Base-by-base conservation (phyloP, 345 rosid genomes). In the Cardamine resedifolia region DNA sequence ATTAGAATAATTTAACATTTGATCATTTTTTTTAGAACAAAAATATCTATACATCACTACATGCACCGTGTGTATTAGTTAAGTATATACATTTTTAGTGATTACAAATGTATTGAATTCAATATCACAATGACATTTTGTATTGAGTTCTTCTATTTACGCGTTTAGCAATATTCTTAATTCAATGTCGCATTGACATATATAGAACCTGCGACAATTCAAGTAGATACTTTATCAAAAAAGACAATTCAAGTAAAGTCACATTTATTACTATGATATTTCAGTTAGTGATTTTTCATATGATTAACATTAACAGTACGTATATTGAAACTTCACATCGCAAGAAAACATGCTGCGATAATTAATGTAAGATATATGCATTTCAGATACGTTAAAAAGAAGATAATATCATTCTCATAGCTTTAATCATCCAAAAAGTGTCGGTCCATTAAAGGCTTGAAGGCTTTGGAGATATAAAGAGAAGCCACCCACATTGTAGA, bases 391-490 rank as follows among this genome's bases (percentile, higher is more conserved):
- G 74, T 55, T 76, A 44, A 68, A 75, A 62, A 48, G 69, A 68
- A 34, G 70, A 68, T 75, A 11, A 75, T 69, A 68, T 76, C 75
- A 76, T 69, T 21, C 70, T 76, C 74, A 55, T 45, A 62, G 65
- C 79, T 75, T 75, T 75, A 75, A 62, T 62, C 10, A 62, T 69
- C 51, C 5, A 69, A 53, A 75, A 68, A 68, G 80, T 76, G 76
- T 64, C 61, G 50, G 76, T 70, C 80, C 75, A 64, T 64, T 63
- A 70, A 76, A 70, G 66, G 76, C 45, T 39, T 57, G 71, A 64
- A 70, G 75, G 59, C 47, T 6, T 44, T 64, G 67, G 20, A 63
- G 79, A 76, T 76, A 70, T 70, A 76, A 76, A 76, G 79, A 70
- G 71, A 76, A 70, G 45, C 43, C 74, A 76, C 75, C 72, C 72